These are phyloP conservation scores for Ceratocystis harringtonii DNA, from an alignment of 2,329 filamentous ascomycete genomes.

Conservation along the genomic window DNA sequence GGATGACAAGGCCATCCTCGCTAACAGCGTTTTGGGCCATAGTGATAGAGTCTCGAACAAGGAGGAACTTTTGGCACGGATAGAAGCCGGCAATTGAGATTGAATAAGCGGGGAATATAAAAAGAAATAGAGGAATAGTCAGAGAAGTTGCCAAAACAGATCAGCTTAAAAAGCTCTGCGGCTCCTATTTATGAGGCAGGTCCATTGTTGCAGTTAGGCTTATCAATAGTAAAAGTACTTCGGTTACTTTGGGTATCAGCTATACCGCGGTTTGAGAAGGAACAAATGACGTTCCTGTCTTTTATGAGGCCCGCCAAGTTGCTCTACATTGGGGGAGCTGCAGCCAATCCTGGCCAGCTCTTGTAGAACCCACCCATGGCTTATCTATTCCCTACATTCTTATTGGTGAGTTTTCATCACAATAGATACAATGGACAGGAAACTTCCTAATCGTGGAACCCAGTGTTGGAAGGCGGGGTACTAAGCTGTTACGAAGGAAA, in stretches of 20 bases:
- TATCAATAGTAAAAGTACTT: no score
- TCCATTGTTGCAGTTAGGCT: no score
- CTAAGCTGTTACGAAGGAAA: no score
- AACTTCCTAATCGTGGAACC: no score
- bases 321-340: not conserved
- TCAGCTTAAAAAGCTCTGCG: no score
- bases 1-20: conserved; percentile 39
- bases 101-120: not conserved
- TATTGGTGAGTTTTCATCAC: not conserved
- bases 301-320: not conserved
- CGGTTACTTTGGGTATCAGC: not conserved
- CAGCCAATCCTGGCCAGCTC: not conserved
- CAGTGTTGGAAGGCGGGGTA: no score
- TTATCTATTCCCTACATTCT: not conserved
- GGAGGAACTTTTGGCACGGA: not conserved
- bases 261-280: not conserved
- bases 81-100: not conserved
- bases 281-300: not conserved
- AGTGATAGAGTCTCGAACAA: conserved; percentile 14
- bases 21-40: conserved; percentile 33
- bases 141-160: not conserved
- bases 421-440: not conserved
- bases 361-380: not conserved
- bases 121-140: not conserved
- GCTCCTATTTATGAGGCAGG: no score